Evolutionary conservation across 345 rosid genomes (phyloP).

Genomic region (Pelargonium nanum): DNA sequence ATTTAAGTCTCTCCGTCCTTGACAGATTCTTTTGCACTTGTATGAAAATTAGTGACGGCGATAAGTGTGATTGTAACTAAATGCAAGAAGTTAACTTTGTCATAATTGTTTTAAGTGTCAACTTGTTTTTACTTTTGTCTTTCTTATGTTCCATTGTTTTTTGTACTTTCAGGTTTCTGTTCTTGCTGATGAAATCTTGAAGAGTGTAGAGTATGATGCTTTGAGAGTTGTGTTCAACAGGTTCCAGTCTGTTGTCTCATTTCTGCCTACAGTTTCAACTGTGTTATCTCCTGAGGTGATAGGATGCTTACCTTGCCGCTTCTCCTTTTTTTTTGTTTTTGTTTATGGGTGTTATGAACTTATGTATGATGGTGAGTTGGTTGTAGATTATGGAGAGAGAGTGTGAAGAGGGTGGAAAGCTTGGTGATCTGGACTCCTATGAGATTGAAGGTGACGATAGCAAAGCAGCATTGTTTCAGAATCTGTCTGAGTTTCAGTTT

Average conservation of each 20-base stretch:
- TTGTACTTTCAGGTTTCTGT: constrained; percentile 64
- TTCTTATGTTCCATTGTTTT: not conserved
- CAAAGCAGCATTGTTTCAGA: constrained; percentile 86
- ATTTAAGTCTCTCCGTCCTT: not conserved
- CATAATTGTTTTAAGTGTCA: not conserved
- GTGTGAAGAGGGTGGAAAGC: constrained; percentile 75
- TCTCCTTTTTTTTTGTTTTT: not conserved
- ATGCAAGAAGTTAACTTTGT: too few species aligned
- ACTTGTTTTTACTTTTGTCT: not conserved
- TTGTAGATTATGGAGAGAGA: constrained; percentile 74
- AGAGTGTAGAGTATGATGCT: constrained; percentile 88
- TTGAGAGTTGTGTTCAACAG: constrained; percentile 83
- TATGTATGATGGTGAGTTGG: constrained; percentile 5
- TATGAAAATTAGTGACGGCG: not conserved
- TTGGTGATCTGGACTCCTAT: constrained; percentile 83
- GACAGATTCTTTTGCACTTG: not conserved
- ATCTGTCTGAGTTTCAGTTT: constrained; percentile 87
- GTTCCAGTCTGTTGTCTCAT: constrained; percentile 70
- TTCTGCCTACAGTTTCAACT: constrained; percentile 71
- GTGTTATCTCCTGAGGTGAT: constrained; percentile 77
- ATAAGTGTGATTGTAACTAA: not conserved
- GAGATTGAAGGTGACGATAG: constrained; percentile 98
- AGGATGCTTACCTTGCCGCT: constrained; percentile 1
- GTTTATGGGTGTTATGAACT: constrained; percentile 1
- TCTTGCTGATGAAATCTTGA: constrained; percentile 91